Base-by-base conservation (phyloP, 345 rosid species). In the Populus davidiana region DNA sequence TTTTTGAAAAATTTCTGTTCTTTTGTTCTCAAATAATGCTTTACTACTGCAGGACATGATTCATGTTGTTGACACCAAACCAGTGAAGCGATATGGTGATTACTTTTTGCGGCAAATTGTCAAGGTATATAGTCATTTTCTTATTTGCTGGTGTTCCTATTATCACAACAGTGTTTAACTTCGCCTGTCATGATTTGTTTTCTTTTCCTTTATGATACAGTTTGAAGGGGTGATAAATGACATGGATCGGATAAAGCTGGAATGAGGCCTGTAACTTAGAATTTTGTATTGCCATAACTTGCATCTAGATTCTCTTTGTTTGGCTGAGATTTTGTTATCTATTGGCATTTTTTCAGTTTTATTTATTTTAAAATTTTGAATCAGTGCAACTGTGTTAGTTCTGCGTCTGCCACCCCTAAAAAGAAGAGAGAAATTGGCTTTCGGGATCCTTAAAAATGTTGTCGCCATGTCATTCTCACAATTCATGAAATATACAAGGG, bases 81-180 rank as follows among this genome's bases (percentile, higher is more conserved):
- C 94, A 0, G 86, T 83, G 75, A 96, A 94, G 85, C 87, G 72
- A 38, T 90, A 89, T 71, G 95, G 98, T 2, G 99, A 96, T 83
- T 91, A 86, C 93, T 94, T 91, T 86, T 82, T 96, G 89, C 86
- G 99, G 83, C 98, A 93, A 83, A 89, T 94, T 88, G 95, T 90
- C 62, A 94, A 96, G 95, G 99, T 94, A 83, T 94, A 83, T 69
- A 70, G 10, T 39, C 31, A 1, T 70, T 6, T 52, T 56, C 21
- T 44, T 8, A 9, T 36, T 5, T 2, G 21, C 31, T 11, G 21
- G 2, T 14, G 29, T 41, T 17, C 52, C 25, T 5, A 5, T 41
- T 25, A 44, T 8, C 5, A n/a, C 62, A 5, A 6, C 10, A 2
- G 14, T 41, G 41, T 2, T 62, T 4, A 25, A 20, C 14, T 17